Conservation (phyloP, 805 yeast genomes). For the Yarrowia bubula region DNA sequence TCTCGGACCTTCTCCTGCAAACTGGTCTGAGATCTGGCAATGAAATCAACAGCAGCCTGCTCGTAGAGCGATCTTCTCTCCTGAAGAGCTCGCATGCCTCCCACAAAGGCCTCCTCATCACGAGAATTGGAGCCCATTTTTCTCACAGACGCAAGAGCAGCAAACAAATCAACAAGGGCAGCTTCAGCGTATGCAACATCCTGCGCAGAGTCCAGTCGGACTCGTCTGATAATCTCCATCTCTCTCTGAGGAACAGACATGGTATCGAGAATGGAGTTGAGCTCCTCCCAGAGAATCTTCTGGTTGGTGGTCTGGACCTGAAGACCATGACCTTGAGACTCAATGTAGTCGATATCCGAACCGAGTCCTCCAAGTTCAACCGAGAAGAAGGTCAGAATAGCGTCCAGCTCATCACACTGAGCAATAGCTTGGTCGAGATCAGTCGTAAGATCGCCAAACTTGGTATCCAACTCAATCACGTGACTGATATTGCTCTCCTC, state of each 20-base stretch:
- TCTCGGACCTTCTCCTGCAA: constrained; percentile 46
- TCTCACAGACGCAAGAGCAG: constrained; percentile 63
- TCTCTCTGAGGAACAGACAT: constrained; percentile 62
- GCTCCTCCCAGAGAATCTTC: constrained; percentile 67
- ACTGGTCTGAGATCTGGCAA: constrained; percentile 46
- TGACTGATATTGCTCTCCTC: constrained; percentile 62
- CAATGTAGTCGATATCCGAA: constrained; percentile 68
- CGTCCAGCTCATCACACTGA: constrained; percentile 57
- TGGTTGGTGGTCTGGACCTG: constrained; percentile 83
- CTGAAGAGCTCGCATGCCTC: constrained; percentile 61
- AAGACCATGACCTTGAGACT: constrained; percentile 71
- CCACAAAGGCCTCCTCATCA: constrained; percentile 40
- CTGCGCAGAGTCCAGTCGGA: constrained; percentile 50
- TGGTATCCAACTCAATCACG: constrained; percentile 50
- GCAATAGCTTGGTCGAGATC: constrained; percentile 46
- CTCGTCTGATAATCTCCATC: constrained; percentile 47
- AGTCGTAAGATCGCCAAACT: constrained; percentile 45
- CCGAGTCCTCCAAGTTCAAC: constrained; percentile 63
- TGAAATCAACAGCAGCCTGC: constrained; percentile 51
- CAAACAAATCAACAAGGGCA: constrained; percentile 54
- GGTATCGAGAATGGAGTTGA: constrained; percentile 66
- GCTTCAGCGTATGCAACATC: constrained; percentile 51
- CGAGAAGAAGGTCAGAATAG: constrained; percentile 53
- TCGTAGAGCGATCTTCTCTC: constrained; percentile 65
- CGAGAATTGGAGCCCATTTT: constrained; percentile 43